Evolutionary conservation across 129 eudicot species (phyloP).

Genomic region (Saposhnikovia divaricata): DNA sequence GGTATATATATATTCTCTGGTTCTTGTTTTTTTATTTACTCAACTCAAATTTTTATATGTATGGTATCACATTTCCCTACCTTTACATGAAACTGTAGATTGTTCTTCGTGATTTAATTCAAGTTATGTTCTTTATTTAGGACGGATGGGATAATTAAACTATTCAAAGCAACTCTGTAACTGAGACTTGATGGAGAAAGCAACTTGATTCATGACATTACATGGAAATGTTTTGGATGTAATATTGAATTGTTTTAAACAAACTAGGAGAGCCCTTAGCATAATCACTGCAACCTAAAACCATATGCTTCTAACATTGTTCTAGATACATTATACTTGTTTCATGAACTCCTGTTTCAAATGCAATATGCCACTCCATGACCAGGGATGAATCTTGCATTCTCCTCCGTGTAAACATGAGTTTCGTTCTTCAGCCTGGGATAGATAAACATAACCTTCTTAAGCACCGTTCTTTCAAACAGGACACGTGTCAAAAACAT

Average conservation of each 20-base stretch:
- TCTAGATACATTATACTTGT: neutral
- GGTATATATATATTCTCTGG: too few relatives aligned
- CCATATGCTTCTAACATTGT: slow-evolving; percentile 15
- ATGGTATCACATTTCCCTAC: too few relatives aligned
- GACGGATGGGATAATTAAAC: neutral
- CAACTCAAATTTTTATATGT: too few relatives aligned
- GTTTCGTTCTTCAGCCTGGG: slow-evolving; percentile 47
- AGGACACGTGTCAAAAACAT: neutral
- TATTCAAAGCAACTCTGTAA: neutral
- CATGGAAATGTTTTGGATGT: neutral
- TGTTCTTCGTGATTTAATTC: neutral
- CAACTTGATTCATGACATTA: slow-evolving; percentile 6
- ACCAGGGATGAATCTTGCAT: slow-evolving; percentile 53
- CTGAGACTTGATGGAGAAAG: neutral
- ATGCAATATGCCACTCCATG: slow-evolving; percentile 40
- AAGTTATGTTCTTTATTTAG: neutral
- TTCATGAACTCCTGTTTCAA: slow-evolving; percentile 14
- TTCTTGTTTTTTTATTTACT: too few relatives aligned
- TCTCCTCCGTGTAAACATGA: slow-evolving; percentile 57
- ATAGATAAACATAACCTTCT: neutral
- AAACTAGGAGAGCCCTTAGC: slow-evolving; percentile 6
- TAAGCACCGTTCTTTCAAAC: neutral
- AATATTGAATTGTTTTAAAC: neutral
- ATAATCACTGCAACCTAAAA: slow-evolving; percentile 14
- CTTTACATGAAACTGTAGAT: neutral